phyloP scores from a whole-genome alignment of 768 basidiomycete species.

The Naganishia randhawae region DNA sequence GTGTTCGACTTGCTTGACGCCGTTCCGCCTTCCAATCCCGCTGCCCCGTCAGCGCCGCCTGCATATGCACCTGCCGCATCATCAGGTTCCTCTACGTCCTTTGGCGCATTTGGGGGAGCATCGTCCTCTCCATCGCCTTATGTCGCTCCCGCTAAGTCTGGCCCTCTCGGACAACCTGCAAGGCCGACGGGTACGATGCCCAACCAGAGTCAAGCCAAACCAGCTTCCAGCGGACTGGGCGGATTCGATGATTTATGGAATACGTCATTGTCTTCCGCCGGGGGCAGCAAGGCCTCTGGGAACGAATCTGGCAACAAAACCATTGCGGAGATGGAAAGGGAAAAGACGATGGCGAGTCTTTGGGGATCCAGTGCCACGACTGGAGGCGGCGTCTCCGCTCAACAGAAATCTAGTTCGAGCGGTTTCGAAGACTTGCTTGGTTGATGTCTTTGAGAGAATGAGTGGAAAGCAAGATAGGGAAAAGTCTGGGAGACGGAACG shows the following conservation, averaged over 20 bases:
- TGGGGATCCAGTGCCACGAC: constrained; percentile 59
- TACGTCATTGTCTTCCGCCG: constrained; percentile 63
- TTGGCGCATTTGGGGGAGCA: constrained; percentile 8
- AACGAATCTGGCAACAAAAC: constrained; percentile 58
- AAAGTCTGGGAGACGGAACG: background rate
- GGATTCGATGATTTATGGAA: constrained; percentile 89
- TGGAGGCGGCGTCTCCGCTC: constrained; percentile 4
- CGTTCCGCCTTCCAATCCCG: constrained; percentile 28
- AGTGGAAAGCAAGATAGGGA: background rate
- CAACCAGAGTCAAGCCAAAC: constrained; percentile 28
- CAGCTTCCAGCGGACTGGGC: constrained; percentile 46
- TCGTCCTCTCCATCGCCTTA: constrained; percentile 10
- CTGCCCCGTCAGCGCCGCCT: constrained; percentile 16
- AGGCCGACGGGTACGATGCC: constrained; percentile 49
- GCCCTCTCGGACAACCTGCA: constrained; percentile 38
- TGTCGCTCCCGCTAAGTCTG: constrained; percentile 46
- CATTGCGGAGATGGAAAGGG: constrained; percentile 82
- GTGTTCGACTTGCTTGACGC: constrained; percentile 49
- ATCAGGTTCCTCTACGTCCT: constrained; percentile 14
- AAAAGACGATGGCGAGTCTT: constrained; percentile 73
- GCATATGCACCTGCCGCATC: constrained; percentile 19
- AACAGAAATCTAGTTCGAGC: constrained; percentile 4
- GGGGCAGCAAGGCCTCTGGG: constrained; percentile 31
- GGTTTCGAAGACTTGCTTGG: constrained; percentile 52
- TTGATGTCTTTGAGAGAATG: background rate